A percentile compares a stretch with the other conserved stretches of the same genome.
These are phyloP conservation scores for Gonium pectorale DNA, from an alignment of 139 green algal species.

Conservation along the genomic window DNA sequence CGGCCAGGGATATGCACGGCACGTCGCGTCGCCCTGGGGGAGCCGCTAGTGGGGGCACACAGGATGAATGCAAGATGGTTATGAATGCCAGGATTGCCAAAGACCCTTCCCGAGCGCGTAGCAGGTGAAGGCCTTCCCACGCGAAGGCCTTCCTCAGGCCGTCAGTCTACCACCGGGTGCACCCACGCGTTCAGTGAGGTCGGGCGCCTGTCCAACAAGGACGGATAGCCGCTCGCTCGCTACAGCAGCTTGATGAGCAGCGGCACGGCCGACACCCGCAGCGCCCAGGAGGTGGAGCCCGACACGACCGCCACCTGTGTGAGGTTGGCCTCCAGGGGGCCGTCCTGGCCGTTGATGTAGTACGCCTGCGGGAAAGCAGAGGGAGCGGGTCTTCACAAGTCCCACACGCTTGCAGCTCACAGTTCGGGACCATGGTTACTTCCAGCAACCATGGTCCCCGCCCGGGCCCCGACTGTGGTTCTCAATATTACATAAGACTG, in stretches of 20 bases:
- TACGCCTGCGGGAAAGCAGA: not conserved
- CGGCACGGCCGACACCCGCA: slow-evolving; percentile 22
- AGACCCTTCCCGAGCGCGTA: too few species aligned
- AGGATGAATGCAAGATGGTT: too few species aligned
- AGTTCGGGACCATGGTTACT: not conserved
- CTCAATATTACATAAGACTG: not conserved
- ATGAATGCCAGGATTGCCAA: too few species aligned
- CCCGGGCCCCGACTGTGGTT: not conserved
- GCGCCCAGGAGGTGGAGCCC: not conserved
- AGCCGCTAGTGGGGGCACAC: too few species aligned
- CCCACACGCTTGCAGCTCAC: not conserved
- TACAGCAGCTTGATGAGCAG: slow-evolving; percentile 20
- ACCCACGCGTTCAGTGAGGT: too few species aligned
- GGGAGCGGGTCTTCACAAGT: not conserved
- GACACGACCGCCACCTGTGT: not conserved
- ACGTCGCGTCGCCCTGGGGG: too few species aligned
- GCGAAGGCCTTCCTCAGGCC: too few species aligned
- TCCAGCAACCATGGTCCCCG: not conserved
- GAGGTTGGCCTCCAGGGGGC: not conserved
- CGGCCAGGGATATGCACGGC: too few species aligned
- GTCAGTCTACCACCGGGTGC: too few species aligned
- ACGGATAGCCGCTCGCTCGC: too few species aligned
- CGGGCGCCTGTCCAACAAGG: too few species aligned
- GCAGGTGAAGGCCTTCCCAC: too few species aligned
- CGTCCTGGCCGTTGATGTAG: not conserved